Evolutionary conservation across 441 rosid genomes (phyloP).

Genomic region (Syzygium syzygioides): DNA sequence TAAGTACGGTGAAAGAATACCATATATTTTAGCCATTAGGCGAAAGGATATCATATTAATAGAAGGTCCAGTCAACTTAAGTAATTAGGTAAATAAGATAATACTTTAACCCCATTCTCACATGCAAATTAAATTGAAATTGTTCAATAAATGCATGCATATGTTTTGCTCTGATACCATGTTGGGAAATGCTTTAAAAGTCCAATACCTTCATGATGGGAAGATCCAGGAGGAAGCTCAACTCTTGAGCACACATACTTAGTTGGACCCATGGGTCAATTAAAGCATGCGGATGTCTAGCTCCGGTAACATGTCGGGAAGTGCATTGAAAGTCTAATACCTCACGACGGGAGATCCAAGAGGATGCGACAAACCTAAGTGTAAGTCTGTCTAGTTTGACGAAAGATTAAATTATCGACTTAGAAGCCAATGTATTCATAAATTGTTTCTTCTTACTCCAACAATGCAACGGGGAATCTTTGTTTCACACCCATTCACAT

Average conservation of each 20-base stretch:
- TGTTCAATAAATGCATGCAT: neutral
- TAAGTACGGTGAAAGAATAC: neutral
- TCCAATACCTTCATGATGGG: neutral
- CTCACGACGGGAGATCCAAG: neutral
- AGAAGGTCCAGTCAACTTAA: neutral
- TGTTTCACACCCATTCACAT: neutral
- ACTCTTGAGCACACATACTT: no score
- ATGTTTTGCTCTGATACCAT: neutral
- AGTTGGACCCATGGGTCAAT: neutral
- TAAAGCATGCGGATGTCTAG: neutral
- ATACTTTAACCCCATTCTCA: neutral
- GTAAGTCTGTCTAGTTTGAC: neutral
- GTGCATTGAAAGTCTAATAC: neutral
- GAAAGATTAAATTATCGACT: neutral
- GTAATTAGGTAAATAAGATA: neutral
- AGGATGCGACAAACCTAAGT: neutral
- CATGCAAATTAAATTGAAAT: neutral
- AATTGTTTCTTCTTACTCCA: neutral
- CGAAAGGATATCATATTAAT: neutral
- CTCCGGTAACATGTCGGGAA: neutral
- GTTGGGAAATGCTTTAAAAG: neutral
- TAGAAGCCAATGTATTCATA: neutral
- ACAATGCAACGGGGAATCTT: neutral
- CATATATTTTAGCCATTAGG: neutral
- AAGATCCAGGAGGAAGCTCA: neutral